Evolutionary conservation across 163 green algal genomes (phyloP), one percentile per base, ranked within the genome.

Genomic region (Scenedesmus sp.): DNA sequence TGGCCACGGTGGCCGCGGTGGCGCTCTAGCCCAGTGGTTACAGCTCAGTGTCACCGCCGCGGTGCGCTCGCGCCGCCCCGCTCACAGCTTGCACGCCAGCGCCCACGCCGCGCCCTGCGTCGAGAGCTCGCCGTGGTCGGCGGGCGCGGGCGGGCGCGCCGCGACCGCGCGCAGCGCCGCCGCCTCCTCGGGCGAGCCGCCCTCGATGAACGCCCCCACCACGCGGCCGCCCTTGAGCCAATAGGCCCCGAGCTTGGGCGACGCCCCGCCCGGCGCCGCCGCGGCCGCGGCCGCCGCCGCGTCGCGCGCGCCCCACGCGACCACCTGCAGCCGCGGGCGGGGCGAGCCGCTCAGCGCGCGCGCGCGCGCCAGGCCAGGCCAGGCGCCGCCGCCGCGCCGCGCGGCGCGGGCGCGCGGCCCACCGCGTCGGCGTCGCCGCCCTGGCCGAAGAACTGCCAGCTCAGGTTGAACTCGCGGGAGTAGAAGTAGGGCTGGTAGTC

Each of bases 401-500:
- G n/a, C n/a, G n/a, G n/a, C n/a, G n/a, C n/a, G n/a, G n/a, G n/a
- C n/a, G n/a, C n/a, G n/a, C n/a, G n/a, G n/a, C n/a, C n/a, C n/a
- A n/a, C n/a, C n/a, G n/a, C 39, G 39, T 6, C 39, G 39, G 39
- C 39, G 39, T 47, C 44, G 3, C 34, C 44, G 9, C 22, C 79
- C 17, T 73, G 42, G 47, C 90, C 90, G 51, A 88, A 95, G 50
- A 95, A 94, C 83, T 94, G 87, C 94, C 94, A 98, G 9, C 85
- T 89, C 13, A 98, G 86, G 60, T 88, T 63, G 66, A 97, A 98
- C 31, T 95, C 84, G 22, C 94, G 86, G n/a, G 73, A 91, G 86
- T 98, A 98, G 83, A 98, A 98, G 89, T 88, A 98, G 4, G 94
- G 94, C 51, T 96, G 85, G 85, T 98, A 98, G 75, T 97, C 88